A percentile compares a stretch with the other conserved stretches of the same genome.
phyloP scores from a whole-genome alignment of 371 early-diverging fungal species.

The Encephalitozoon cuniculi region DNA sequence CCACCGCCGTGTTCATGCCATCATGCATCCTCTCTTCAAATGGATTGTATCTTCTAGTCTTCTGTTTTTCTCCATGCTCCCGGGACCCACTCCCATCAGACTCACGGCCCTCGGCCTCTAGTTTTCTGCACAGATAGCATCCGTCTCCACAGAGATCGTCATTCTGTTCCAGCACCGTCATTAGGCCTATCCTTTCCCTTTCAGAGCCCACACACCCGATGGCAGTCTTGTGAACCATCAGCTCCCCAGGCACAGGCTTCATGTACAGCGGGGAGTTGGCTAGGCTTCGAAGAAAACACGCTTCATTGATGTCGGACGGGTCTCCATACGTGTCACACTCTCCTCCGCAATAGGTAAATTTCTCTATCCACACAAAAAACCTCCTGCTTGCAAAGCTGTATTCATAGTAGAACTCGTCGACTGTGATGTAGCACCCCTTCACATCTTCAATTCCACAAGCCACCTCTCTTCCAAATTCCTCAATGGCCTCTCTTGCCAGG shows the following conservation, averaged over 20 bases:
- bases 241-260: neutral
- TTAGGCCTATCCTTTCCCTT: neutral
- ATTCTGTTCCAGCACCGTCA: neutral
- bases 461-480: neutral
- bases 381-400: neutral
- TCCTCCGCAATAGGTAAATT: constrained; percentile 20
- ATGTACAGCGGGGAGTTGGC: neutral
- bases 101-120: neutral
- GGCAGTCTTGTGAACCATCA: neutral
- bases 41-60: neutral
- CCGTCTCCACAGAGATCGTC: neutral
- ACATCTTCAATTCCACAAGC: constrained; percentile 6
- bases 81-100: neutral
- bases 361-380: constrained; percentile 9
- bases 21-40: neutral
- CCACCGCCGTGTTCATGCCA: neutral
- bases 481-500: neutral
- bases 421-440: constrained; percentile 10
- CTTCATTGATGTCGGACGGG: neutral
- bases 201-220: neutral
- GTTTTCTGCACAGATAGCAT: neutral
- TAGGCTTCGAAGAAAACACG: neutral
- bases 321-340: constrained; percentile 13
- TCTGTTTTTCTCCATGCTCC: too few species aligned
- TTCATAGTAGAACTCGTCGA: constrained; percentile 8